These are phyloP conservation scores for Cyberlindnera americana DNA, from an alignment of 805 yeast genomes.

Conservation along the genomic window DNA sequence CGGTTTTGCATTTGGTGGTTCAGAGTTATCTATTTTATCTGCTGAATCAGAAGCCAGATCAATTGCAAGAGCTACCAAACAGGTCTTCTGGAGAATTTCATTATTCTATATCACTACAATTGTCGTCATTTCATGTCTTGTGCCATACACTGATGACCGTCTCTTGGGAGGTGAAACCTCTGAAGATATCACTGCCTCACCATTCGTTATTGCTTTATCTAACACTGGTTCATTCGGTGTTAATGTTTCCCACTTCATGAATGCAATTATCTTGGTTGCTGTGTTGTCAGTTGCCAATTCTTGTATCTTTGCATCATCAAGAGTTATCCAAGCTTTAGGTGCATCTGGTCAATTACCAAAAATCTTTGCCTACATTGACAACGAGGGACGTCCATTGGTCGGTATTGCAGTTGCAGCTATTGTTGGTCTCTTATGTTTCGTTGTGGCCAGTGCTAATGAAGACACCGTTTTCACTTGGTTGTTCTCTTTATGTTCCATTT, in stretches of 20 bases:
- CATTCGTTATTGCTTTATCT: slow-evolving; percentile 70
- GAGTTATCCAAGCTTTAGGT: slow-evolving; percentile 62
- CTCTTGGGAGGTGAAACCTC: slow-evolving; percentile 45
- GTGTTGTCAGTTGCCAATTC: slow-evolving; percentile 74
- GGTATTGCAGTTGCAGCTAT: slow-evolving; percentile 48
- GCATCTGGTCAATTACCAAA: slow-evolving; percentile 62
- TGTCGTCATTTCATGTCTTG: slow-evolving; percentile 61
- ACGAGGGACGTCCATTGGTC: slow-evolving; percentile 64
- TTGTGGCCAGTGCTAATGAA: slow-evolving; percentile 49
- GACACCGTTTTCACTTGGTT: slow-evolving; percentile 62
- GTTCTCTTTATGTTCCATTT: slow-evolving; percentile 56
- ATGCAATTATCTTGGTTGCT: slow-evolving; percentile 64
- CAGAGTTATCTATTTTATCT: slow-evolving; percentile 70
- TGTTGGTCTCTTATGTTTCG: slow-evolving; percentile 57
- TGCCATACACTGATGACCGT: slow-evolving; percentile 55
- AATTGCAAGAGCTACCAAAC: slow-evolving; percentile 56
- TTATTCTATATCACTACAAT: slow-evolving; percentile 62
- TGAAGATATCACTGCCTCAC: slow-evolving; percentile 69
- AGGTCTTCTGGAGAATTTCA: slow-evolving; percentile 78
- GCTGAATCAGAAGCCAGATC: slow-evolving; percentile 76
- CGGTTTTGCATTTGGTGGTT: slow-evolving; percentile 73
- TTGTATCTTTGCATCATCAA: slow-evolving; percentile 63
- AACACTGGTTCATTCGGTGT: slow-evolving; percentile 58
- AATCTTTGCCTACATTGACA: slow-evolving; percentile 58
- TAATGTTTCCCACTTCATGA: slow-evolving; percentile 60